These are phyloP conservation scores for Lichtheimia hyalospora DNA, from an alignment of 371 early-diverging fungal species.

Conservation along the genomic window DNA sequence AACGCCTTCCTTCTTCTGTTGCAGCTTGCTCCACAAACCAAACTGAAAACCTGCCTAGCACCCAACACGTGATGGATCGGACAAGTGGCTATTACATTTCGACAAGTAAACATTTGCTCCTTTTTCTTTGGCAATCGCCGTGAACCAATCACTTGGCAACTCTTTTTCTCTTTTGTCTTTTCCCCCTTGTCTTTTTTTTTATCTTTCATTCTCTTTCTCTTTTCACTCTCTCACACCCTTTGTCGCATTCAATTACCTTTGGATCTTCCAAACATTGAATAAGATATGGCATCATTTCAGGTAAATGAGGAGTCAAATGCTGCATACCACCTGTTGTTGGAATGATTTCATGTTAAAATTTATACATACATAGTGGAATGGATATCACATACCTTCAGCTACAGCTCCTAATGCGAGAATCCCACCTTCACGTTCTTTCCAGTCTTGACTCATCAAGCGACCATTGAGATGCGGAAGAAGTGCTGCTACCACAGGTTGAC, in stretches of 20 bases:
- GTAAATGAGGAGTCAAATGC: conserved; percentile 81
- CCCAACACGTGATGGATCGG: conserved; percentile 96
- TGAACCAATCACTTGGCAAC: too few species aligned
- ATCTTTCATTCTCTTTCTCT: neutral
- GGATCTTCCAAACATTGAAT: conserved; percentile 71
- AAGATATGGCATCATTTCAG: conserved; percentile 82
- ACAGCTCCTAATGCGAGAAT: conserved; percentile 94
- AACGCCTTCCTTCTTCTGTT: conserved; percentile 55
- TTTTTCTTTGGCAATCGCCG: too few species aligned
- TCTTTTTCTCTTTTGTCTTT: conserved; percentile 1
- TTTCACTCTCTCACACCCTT: neutral
- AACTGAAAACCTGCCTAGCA: conserved; percentile 83
- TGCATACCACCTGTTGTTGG: conserved; percentile 59
- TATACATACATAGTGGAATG: neutral
- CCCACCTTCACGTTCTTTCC: conserved; percentile 88
- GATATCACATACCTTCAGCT: conserved; percentile 70
- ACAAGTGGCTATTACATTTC: conserved; percentile 71
- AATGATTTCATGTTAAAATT: neutral
- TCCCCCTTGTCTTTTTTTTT: neutral
- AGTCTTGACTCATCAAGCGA: conserved; percentile 72
- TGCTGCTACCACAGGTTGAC: conserved; percentile 66
- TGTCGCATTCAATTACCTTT: conserved; percentile 46
- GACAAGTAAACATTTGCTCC: neutral
- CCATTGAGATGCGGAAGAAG: conserved; percentile 81
- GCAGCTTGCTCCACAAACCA: conserved; percentile 72